Evolutionary conservation across 208 protist genomes (phyloP), one percentile per base, ranked within the genome.

Genomic region (Crithidia acanthocephali): DNA sequence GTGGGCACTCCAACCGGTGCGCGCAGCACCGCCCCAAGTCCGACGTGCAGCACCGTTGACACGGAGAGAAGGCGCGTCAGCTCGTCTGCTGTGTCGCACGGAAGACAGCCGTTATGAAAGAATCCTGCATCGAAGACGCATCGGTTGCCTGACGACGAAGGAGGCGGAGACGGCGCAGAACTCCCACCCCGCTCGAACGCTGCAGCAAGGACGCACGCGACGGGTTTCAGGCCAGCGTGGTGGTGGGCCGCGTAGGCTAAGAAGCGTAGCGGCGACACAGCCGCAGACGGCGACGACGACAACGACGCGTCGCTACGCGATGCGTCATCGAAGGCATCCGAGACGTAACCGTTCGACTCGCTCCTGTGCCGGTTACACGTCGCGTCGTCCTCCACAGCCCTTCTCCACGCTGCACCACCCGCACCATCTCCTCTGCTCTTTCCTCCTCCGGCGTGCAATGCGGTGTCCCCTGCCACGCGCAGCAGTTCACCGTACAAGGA

Each of bases 401-500:
- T n/a, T n/a, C 35, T 40, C 35, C 35, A 40, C 35, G 35, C 35
- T 40, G 35, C 35, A 40, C 8, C 35, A 8, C 16, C 6, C 9
- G 4, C 6, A 50, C 9, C 10, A 22, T 50, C 44, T 22, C 18
- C 44, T 50, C 44, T 50, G 3, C 3, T 15, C 44, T 15, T 15
- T 50, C 44, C 18, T 15, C 44, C 6, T 50, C 16, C 44, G 6
- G 10, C 44, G 4, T 4, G 10, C 11, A 15, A 50, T 65, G 47
- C 37, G 15, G 13, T 9, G 35, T 40, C 8, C 35, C 11, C 8
- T 40, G 27, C n/a, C 2, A 30, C 69, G 3, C 27, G 32, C n/a
- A 42, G 62, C 10, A 76, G 51, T 23, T n/a, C 51, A 16, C 32
- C 69, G 27, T 76, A 81, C 32, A 76, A 18, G 18, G 51, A 33